These are phyloP conservation scores for Solanum bulbocastanum DNA, from an alignment of 257 asterid genomes.

Conservation along the genomic window DNA sequence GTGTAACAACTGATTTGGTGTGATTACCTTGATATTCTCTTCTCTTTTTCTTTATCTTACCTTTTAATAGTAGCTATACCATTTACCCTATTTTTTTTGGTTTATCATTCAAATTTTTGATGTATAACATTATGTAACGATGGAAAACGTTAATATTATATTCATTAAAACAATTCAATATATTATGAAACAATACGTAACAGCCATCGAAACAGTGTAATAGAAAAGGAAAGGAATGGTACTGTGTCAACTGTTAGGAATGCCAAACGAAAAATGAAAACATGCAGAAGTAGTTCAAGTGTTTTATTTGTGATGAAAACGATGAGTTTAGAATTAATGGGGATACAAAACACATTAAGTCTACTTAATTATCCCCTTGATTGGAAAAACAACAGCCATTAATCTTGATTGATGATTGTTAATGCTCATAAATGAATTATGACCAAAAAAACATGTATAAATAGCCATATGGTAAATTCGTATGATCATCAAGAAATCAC, in stretches of 20 bases:
- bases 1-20: too few species aligned
- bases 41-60: background rate
- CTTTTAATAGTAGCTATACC: too few species aligned
- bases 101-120: too few species aligned
- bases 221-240: background rate
- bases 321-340: background rate
- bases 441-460: background rate
- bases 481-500: background rate
- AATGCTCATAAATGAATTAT: background rate
- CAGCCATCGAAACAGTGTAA: too few species aligned
- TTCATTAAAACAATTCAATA: too few species aligned
- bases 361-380: background rate
- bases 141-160: accelerated
- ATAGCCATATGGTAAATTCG: background rate
- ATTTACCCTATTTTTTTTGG: too few species aligned
- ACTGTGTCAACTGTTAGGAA: background rate
- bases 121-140: too few species aligned
- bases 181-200: too few species aligned
- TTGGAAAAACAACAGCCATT: background rate
- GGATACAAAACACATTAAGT: background rate
- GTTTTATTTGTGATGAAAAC: background rate
- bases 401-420: background rate
- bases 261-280: background rate
- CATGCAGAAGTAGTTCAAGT: background rate
- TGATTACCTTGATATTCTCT: background rate